These are phyloP conservation scores for Plasmodium vinckei DNA, from an alignment of 169 alveolate species.

Conservation along the genomic window DNA sequence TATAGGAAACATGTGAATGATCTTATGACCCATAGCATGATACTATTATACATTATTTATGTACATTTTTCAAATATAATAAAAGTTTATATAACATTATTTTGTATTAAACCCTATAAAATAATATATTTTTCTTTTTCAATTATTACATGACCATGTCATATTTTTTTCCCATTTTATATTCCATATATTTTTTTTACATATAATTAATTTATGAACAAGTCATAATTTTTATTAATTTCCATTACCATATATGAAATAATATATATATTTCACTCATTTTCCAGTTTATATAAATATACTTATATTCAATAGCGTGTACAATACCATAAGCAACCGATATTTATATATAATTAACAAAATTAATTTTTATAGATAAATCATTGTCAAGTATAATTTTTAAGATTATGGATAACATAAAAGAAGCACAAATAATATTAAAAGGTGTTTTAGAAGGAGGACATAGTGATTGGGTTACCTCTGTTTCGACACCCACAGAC, in stretches of 20 bases:
- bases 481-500: slow-evolving; percentile 94
- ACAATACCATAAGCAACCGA: slow-evolving; percentile 10
- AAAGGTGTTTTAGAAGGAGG: slow-evolving; percentile 93
- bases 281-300: not conserved
- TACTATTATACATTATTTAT: too few species aligned
- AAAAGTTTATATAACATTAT: too few species aligned
- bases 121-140: too few species aligned
- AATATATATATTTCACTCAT: not conserved
- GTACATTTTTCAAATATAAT: too few species aligned
- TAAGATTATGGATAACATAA: slow-evolving; percentile 52
- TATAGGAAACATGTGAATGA: too few species aligned
- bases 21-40: too few species aligned
- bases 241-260: not conserved
- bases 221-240: not conserved
- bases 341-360: slow-evolving; percentile 1
- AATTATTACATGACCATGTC: not conserved
- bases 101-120: too few species aligned
- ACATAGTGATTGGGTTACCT: slow-evolving; percentile 96
- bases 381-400: slow-evolving; percentile 15
- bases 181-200: not conserved
- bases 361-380: slow-evolving; percentile 7
- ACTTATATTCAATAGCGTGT: not conserved
- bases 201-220: not conserved
- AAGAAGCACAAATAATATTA: slow-evolving; percentile 82
- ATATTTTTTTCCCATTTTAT: not conserved